phyloP scores from a whole-genome alignment of 2,329 filamentous ascomycete genomes.

The Penicillium capsulatum region DNA sequence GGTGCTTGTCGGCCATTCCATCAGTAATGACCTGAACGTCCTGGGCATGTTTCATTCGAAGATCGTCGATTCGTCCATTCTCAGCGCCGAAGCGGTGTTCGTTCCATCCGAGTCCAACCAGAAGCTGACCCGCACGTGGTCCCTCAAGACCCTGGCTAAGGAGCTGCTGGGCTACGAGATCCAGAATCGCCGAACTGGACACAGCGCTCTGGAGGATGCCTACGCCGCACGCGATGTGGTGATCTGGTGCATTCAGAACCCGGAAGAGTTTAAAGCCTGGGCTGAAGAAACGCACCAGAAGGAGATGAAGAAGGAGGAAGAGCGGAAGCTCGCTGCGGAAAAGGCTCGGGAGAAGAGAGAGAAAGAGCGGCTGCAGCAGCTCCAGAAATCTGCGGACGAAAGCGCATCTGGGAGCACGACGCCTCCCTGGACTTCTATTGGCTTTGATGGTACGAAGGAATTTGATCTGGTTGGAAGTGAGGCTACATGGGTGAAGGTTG shows the following conservation, averaged over 20 bases:
- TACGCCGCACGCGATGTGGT: constrained; percentile 49
- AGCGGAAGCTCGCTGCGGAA: no score
- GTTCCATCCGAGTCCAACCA: background rate
- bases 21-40: constrained; percentile 45
- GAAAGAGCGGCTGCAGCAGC: no score
- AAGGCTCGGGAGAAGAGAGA: no score
- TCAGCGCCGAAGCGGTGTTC: constrained; percentile 36
- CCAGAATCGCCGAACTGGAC: constrained; percentile 35
- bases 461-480: no score
- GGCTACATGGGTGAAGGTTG: no score
- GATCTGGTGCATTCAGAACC: constrained; percentile 45
- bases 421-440: no score
- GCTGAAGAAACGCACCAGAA: constrained; percentile 14
- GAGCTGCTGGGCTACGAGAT: constrained; percentile 38
- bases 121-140: constrained; percentile 24
- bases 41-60: constrained; percentile 43
- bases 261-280: constrained; percentile 35
- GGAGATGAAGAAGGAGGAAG: constrained; percentile 3
- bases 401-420: no score
- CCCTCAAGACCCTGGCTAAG: constrained; percentile 35
- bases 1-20: constrained; percentile 48
- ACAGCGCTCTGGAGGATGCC: constrained; percentile 50
- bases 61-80: constrained; percentile 46
- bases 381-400: no score
- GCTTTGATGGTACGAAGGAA: no score